A percentile compares a stretch with the other conserved stretches of the same genome.
Evolutionary conservation across 2,329 filamentous ascomycete species (phyloP).

Genomic region (Simplicillium sp.): DNA sequence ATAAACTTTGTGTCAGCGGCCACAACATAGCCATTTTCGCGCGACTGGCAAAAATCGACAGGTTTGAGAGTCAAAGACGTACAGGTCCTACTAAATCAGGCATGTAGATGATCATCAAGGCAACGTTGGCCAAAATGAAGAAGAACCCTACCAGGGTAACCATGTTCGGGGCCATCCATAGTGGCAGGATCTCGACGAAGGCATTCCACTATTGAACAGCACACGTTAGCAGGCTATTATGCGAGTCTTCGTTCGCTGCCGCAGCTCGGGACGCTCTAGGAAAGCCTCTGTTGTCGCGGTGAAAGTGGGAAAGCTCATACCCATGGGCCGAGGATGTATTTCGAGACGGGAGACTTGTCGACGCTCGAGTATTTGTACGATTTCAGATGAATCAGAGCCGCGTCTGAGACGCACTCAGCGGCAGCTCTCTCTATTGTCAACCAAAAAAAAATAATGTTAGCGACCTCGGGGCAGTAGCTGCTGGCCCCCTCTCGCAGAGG

Average conservation of each 20-base stretch:
- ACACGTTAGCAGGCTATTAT: conserved; percentile 7
- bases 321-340: conserved; percentile 91
- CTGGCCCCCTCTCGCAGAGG: not conserved
- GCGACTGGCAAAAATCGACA: too few relatives aligned
- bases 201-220: conserved; percentile 75
- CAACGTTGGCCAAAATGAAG: conserved; percentile 83
- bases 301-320: conserved; percentile 43
- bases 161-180: conserved; percentile 98
- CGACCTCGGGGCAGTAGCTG: not conserved
- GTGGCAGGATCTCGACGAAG: conserved; percentile 79
- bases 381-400: conserved; percentile 83
- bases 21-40: too few relatives aligned
- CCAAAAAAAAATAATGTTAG: too few relatives aligned
- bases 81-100: conserved; percentile 87
- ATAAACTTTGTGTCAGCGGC: conserved; percentile 7
- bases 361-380: conserved; percentile 96
- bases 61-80: conserved; percentile 24
- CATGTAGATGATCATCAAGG: conserved; percentile 64
- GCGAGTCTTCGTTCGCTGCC: not conserved
- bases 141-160: conserved; percentile 91
- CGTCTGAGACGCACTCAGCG: conserved; percentile 74
- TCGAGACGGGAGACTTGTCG: conserved; percentile 88
- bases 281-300: conserved; percentile 3
- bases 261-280: not conserved
- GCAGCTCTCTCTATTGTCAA: conserved; percentile 33